These are phyloP conservation scores for Triticum monococcum DNA, from an alignment of 176 grass and related monocot species.

Conservation along the genomic window DNA sequence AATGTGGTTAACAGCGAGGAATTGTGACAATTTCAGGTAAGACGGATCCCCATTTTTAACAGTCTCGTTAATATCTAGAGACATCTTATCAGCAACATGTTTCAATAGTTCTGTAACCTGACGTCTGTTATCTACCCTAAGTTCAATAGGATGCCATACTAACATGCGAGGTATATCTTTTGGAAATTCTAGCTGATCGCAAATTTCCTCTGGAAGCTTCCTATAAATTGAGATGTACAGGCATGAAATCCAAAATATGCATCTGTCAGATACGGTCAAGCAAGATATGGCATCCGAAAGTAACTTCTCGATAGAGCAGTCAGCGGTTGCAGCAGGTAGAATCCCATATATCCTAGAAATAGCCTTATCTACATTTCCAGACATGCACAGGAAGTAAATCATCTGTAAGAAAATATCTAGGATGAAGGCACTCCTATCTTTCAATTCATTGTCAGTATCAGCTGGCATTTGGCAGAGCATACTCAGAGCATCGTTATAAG, in stretches of 20 bases:
- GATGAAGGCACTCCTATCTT: constrained; percentile 79
- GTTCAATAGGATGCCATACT: constrained; percentile 63
- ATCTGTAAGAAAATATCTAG: constrained; percentile 97
- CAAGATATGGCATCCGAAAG: constrained; percentile 58
- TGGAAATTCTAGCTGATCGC: constrained; percentile 54
- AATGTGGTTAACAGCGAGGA: constrained; percentile 75
- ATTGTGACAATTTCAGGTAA: constrained; percentile 72
- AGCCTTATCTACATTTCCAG: constrained; percentile 59
- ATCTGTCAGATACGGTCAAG: constrained; percentile 70
- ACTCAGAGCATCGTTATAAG: constrained; percentile 78
- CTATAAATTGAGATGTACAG: constrained; percentile 76
- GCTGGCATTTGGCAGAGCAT: constrained; percentile 68
- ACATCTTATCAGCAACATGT: constrained; percentile 57
- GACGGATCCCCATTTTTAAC: constrained; percentile 51
- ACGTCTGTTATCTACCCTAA: constrained; percentile 45
- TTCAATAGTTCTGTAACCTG: constrained; percentile 57
- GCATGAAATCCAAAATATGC: constrained; percentile 90
- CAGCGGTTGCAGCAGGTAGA: constrained; percentile 39
- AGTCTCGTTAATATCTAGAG: constrained; percentile 56
- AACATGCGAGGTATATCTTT: constrained; percentile 57
- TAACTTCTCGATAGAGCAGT: constrained; percentile 70
- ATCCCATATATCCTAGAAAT: constrained; percentile 64
- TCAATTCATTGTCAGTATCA: constrained; percentile 49
- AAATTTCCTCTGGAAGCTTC: constrained; percentile 83
- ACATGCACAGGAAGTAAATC: constrained; percentile 91